Base-by-base conservation (phyloP, 1,139 yeast species). In the Taiozyma sp. region DNA sequence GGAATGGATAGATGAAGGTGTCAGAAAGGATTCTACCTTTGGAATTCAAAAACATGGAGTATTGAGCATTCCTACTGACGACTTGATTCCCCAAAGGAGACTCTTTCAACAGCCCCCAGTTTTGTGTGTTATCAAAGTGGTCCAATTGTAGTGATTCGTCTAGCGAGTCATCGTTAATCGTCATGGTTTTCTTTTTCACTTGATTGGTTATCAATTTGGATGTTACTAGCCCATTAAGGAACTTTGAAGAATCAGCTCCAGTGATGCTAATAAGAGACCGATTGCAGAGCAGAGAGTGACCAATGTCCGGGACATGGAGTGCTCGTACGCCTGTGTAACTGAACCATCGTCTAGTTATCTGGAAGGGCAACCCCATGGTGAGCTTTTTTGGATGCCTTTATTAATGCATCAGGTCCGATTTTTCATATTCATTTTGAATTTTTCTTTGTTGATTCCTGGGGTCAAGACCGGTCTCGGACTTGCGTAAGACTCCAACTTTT, bases 11-110 rank as follows among this genome's bases (percentile, higher is more conserved):
- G 2, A 92, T 66, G 63, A 89, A 90, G 14, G 85, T 72, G 65
- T 93, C 98, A 13, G 86, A 77, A 8, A 89, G 64, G 0, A 93
- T 78, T 50, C 97, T 76, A 0, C 99, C 98, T 67, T 87, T 88
- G 22, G 96, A 82, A 63, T 86, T 92, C 52, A 93, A 73, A 56
- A 92, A 75, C 72, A 84, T 83, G 5, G 91, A 79, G 62, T 80
- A 86, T 22, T 83, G 68, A 0, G 96, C 97, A 55, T 82, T 84
- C 52, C 92, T 61, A 4, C 69, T 63, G 5, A 71, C 53, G 0
- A 55, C 62, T 53, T 65, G 67, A 14, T 68, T 65, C 6, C 69
- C 70, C 29, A 64, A 46, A n/a, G 60, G 57, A 27, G 57, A 49
- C 60, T 83, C 91, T 60, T 83, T 86, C 67, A 84, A 73, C 8